Evolutionary conservation across 2,329 filamentous ascomycete species (phyloP), one percentile per base, ranked within the genome.

Genomic region (Endothia cerciana): DNA sequence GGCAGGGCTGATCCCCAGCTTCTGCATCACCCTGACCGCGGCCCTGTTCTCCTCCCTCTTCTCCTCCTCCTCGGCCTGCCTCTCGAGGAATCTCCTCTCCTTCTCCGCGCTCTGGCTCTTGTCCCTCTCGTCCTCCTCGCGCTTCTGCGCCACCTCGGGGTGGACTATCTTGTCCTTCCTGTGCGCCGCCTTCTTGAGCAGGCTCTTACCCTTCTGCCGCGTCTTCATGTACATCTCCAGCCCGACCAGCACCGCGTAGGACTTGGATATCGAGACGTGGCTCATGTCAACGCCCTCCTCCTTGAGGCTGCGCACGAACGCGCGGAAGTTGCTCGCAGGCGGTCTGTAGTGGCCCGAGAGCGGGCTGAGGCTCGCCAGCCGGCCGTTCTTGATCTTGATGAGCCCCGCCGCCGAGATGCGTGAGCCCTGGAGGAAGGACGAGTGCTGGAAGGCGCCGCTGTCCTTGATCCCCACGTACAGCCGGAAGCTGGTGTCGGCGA

Each of bases 401-500:
- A 94, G 81, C 0, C 94, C 94, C 4, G 94, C 94, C 0, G 93
- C 89, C 0, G 89, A 87, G 62, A 97, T 93, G 15, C 93, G 87
- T 11, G 89, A 85, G 30, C 93, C 94, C 68, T 94, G 91, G 1
- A 97, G 82, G 73, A 97, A 97, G 0, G 92, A 95, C 15, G 90
- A 94, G 77, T 97, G 94, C 73, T 97, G 94, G 73, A 97, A 97
- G 4, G 91, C 88, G 13, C 94, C 94, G 4, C 89, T 90, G 75
- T 91, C 88, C 74, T 97, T 97, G 80, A 97, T 95, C 58, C 93
- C 93, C 41, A 97, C 88, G 75, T 97, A 97, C 0, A 97, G 82
- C 0, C 91, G 87, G 75, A 94, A 95, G 1, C 87, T 90, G 1
- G 92, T 94, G 77, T 97, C 93, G 30, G 91, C 90, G 8, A 94